Evolutionary conservation across 768 basidiomycete species (phyloP).

Genomic region (Xerocomellus dryophilus): DNA sequence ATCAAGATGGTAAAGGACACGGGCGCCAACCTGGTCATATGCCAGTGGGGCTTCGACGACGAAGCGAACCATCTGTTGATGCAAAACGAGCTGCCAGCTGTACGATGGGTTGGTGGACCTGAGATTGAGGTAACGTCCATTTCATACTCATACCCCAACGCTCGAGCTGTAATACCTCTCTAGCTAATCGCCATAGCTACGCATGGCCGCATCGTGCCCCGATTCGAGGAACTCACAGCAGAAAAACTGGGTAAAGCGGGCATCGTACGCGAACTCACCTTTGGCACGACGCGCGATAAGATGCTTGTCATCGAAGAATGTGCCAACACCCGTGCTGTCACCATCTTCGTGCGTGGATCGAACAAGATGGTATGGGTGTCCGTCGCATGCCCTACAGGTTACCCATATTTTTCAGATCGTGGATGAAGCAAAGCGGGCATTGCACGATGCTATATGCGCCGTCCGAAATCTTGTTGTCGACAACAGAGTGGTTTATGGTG

Average conservation of each 20-base stretch:
- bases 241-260: conserved; percentile 94
- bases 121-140: conserved; percentile 80
- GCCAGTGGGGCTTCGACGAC: conserved; percentile 99
- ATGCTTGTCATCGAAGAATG: conserved; percentile 99
- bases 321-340: conserved; percentile 93
- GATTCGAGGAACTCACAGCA: conserved; percentile 91
- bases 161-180: not conserved
- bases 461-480: conserved; percentile 95
- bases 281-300: conserved; percentile 98
- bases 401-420: conserved; percentile 66
- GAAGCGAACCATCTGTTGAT: conserved; percentile 97
- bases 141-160: not conserved
- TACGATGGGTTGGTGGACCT: conserved; percentile 98
- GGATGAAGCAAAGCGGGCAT: conserved; percentile 95
- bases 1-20: conserved; percentile 94
- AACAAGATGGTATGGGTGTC: conserved; percentile 91
- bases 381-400: not conserved
- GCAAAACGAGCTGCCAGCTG: conserved; percentile 97
- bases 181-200: conserved; percentile 98
- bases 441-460: conserved; percentile 97
- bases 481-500: conserved; percentile 96
- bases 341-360: conserved; percentile 93
- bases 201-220: conserved; percentile 95
- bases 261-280: conserved; percentile 88
- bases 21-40: conserved; percentile 97